A percentile compares a stretch with the other conserved stretches of the same genome.
These are phyloP conservation scores for Serendipita indica DNA, from an alignment of 768 basidiomycete species.

Conservation along the genomic window DNA sequence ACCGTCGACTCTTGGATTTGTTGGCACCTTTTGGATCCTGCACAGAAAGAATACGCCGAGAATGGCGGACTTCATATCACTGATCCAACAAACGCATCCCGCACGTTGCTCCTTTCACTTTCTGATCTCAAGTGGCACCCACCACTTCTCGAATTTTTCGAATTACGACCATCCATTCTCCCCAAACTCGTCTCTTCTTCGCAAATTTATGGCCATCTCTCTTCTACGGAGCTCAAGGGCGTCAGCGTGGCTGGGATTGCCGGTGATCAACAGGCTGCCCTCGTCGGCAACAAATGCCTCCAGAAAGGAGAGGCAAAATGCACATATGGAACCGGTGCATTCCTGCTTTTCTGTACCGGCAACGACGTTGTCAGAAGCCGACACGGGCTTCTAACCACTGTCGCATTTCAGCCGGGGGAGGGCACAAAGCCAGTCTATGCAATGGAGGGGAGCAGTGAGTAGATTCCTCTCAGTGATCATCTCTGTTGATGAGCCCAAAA, in stretches of 20 bases:
- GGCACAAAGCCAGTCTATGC: constrained; percentile 74
- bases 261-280: constrained; percentile 96
- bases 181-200: constrained; percentile 83
- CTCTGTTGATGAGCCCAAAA: constrained; percentile 2
- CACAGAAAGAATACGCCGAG: constrained; percentile 69
- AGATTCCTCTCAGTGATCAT: neutral
- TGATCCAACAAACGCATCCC: constrained; percentile 92
- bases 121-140: constrained; percentile 70
- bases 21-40: constrained; percentile 27
- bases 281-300: constrained; percentile 93
- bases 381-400: constrained; percentile 83
- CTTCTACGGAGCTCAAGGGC: constrained; percentile 49
- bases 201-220: constrained; percentile 76
- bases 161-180: constrained; percentile 56
- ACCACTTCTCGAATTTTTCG: constrained; percentile 75
- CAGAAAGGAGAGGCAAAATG: constrained; percentile 89
- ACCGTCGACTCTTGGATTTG: constrained; percentile 96
- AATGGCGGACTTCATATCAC: constrained; percentile 56
- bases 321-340: constrained; percentile 91
- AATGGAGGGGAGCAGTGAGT: constrained; percentile 82
- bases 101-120: constrained; percentile 83
- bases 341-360: constrained; percentile 91
- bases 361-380: constrained; percentile 67
- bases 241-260: constrained; percentile 83
- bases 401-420: constrained; percentile 81